Evolutionary conservation across 345 rosid species (phyloP).

Genomic region (Capsella bursapastoris): DNA sequence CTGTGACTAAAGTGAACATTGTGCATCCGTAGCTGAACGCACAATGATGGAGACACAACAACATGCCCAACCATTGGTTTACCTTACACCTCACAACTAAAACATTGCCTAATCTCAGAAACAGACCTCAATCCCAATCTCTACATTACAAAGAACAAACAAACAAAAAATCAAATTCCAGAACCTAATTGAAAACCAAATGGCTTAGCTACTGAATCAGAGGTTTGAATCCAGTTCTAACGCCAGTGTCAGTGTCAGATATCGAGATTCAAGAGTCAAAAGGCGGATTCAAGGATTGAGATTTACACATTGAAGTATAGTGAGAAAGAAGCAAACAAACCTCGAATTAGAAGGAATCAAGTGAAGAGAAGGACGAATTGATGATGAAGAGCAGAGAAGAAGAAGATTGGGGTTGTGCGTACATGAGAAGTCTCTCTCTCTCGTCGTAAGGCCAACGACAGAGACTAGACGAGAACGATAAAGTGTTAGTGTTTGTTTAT

Average conservation of each 20-base stretch:
- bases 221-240: not conserved
- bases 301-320: not conserved
- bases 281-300: not conserved
- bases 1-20: slow-evolving; percentile 33
- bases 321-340: not conserved
- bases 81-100: slow-evolving; percentile 32
- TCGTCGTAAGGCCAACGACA: slow-evolving; percentile 3
- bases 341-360: not conserved
- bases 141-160: not conserved
- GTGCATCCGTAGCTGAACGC: slow-evolving; percentile 53
- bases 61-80: slow-evolving; percentile 58
- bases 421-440: slow-evolving; percentile 25
- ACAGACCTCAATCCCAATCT: slow-evolving; percentile 9
- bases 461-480: slow-evolving; percentile 2
- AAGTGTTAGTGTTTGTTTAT: not conserved
- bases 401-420: slow-evolving; percentile 54
- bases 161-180: not conserved
- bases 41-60: slow-evolving; percentile 49
- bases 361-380: slow-evolving; percentile 10
- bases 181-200: slow-evolving; percentile 19
- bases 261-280: slow-evolving; percentile 21
- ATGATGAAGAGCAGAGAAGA: slow-evolving; percentile 28
- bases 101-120: slow-evolving; percentile 36
- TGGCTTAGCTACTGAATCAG: not conserved
- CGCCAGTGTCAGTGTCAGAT: not conserved